Conservation (phyloP, 176 grass and related monocot genomes). For the Carex scoparia region DNA sequence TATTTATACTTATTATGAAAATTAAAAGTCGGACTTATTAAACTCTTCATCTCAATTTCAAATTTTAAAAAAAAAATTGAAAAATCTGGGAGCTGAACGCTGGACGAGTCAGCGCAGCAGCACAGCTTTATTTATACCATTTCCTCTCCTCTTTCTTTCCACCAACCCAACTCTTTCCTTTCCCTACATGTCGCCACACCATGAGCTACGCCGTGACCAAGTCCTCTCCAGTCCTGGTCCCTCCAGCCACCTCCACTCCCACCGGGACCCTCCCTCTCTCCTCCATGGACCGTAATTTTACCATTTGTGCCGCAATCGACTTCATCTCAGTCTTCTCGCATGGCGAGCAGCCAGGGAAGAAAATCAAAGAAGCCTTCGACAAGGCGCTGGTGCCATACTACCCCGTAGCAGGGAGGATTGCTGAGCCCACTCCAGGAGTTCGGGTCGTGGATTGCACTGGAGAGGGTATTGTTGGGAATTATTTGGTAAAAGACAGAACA, state of each 20-base stretch:
- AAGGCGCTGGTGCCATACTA: conserved; percentile 40
- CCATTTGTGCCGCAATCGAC: conserved; percentile 18
- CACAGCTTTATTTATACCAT: not conserved
- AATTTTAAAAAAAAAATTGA: not conserved
- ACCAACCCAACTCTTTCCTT: not conserved
- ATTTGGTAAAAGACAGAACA: too few relatives aligned
- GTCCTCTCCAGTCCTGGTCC: conserved; percentile 24
- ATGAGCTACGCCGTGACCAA: conserved; percentile 29
- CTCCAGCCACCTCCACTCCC: conserved; percentile 25
- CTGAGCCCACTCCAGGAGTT: not conserved
- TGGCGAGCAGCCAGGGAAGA: not conserved
- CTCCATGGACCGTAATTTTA: conserved; percentile 26
- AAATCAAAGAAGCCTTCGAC: conserved; percentile 25
- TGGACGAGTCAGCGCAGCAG: not conserved
- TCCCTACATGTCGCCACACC: not conserved
- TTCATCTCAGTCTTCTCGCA: conserved; percentile 31
- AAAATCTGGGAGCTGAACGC: not conserved
- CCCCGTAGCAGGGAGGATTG: conserved; percentile 34
- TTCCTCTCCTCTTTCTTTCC: not conserved
- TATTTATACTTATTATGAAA: too few relatives aligned
- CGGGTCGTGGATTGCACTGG: conserved; percentile 28
- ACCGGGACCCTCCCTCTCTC: conserved; percentile 27
- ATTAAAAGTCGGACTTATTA: too few relatives aligned
- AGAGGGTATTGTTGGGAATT: too few relatives aligned
- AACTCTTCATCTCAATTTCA: not conserved